Evolutionary conservation across 768 basidiomycete genomes (phyloP).

Genomic region (Butyriboletus loyo): DNA sequence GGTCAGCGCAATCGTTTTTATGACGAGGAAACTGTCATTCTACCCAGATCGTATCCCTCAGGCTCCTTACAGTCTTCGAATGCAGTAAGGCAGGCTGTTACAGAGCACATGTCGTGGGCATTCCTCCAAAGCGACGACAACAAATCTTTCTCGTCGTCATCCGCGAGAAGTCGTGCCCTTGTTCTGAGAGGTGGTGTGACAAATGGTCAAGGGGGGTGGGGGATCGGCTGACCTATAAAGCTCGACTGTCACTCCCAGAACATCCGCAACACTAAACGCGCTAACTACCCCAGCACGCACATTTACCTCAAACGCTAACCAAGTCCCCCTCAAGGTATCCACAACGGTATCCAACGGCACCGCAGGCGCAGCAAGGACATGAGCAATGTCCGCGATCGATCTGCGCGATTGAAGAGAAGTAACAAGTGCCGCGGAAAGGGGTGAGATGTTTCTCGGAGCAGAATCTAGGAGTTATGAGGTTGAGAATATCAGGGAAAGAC

Average conservation of each 20-base stretch:
- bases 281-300: slow-evolving; percentile 38
- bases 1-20: slow-evolving; percentile 3
- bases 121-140: slow-evolving; percentile 52
- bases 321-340: slow-evolving; percentile 45
- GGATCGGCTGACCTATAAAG: slow-evolving; percentile 30
- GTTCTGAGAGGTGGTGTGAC: slow-evolving; percentile 27
- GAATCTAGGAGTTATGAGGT: slow-evolving; percentile 27
- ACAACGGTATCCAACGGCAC: slow-evolving; percentile 41
- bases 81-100: slow-evolving; percentile 56
- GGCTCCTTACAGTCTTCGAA: slow-evolving; percentile 67
- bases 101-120: slow-evolving; percentile 65
- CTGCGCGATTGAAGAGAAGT: slow-evolving; percentile 48
- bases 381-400: slow-evolving; percentile 59
- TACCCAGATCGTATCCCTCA: slow-evolving; percentile 63
- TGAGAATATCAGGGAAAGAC: not conserved
- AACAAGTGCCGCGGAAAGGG: slow-evolving; percentile 25
- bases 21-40: not conserved
- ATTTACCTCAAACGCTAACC: slow-evolving; percentile 44
- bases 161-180: slow-evolving; percentile 26
- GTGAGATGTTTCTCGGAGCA: slow-evolving; percentile 25
- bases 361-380: slow-evolving; percentile 46
- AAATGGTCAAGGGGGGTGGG: not conserved
- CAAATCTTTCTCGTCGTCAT: slow-evolving; percentile 37
- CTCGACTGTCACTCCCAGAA: slow-evolving; percentile 48
- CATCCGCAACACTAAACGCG: slow-evolving; percentile 42